These are phyloP conservation scores for Eragrostis curvula DNA, from an alignment of 176 grass and related monocot species.

Conservation along the genomic window DNA sequence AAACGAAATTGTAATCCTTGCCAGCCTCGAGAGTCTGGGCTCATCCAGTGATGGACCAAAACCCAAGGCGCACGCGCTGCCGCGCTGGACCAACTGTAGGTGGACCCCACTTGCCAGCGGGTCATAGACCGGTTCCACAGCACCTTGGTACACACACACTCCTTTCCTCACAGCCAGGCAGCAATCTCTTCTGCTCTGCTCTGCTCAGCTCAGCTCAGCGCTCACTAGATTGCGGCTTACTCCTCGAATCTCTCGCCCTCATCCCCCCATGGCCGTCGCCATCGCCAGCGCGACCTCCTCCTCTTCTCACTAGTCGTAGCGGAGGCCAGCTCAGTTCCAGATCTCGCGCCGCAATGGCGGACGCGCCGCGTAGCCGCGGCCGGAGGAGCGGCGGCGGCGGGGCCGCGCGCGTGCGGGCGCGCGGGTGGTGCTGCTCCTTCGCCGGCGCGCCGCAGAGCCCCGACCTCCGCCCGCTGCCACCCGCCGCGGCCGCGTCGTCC, in stretches of 20 bases:
- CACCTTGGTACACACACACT: too few relatives aligned
- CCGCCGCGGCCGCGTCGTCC: background rate
- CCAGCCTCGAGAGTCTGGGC: too few relatives aligned
- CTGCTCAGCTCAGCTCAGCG: background rate
- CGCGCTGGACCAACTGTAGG: too few relatives aligned
- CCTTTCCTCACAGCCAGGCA: too few relatives aligned
- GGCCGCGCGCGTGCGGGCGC: slow-evolving; percentile 3
- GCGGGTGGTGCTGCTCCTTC: slow-evolving; percentile 71
- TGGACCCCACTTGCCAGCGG: too few relatives aligned
- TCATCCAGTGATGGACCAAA: too few relatives aligned
- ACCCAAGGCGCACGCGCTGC: too few relatives aligned
- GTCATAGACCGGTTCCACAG: too few relatives aligned
- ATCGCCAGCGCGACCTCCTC: background rate
- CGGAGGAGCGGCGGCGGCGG: background rate
- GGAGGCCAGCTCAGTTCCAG: background rate
- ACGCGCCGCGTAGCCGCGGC: background rate
- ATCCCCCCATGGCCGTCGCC: slow-evolving; percentile 5
- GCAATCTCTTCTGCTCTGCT: too few relatives aligned
- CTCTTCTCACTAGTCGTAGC: background rate
- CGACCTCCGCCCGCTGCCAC: slow-evolving; percentile 34
- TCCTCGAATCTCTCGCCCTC: background rate
- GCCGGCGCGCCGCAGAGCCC: slow-evolving; percentile 50
- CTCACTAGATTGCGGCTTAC: too few relatives aligned
- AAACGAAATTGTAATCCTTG: too few relatives aligned
- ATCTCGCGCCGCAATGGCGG: slow-evolving; percentile 30